Conservation (phyloP, 306 rosid genomes). For the Glycine soja region DNA sequence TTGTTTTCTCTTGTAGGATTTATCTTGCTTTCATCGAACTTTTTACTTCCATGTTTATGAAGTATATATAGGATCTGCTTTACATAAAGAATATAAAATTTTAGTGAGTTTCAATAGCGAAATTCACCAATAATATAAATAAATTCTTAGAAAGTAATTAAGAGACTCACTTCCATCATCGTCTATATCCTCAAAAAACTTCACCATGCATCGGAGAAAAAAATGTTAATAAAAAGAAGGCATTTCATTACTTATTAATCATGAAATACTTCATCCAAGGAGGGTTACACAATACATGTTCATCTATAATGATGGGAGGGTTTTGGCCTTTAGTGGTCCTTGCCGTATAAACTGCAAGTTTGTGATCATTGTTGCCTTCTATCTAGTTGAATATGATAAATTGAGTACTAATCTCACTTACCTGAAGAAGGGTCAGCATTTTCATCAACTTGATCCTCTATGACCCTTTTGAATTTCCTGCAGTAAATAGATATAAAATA, state of each 20-base stretch:
- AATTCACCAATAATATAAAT: background rate
- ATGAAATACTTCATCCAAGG: slow-evolving; percentile 72
- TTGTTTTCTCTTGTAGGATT: too few relatives aligned
- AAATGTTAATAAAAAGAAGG: background rate
- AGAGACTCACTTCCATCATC: slow-evolving; percentile 74
- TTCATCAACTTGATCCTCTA: slow-evolving; percentile 51
- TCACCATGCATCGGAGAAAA: slow-evolving; percentile 36
- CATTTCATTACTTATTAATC: slow-evolving; percentile 41
- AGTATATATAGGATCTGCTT: slow-evolving; percentile 58
- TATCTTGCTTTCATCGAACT: too few relatives aligned
- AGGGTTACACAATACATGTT: slow-evolving; percentile 62
- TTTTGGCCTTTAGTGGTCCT: slow-evolving; percentile 44
- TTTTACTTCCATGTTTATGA: background rate
- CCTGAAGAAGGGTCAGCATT: slow-evolving; percentile 44
- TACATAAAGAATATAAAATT: slow-evolving; percentile 35
- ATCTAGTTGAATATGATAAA: background rate
- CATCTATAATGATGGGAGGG: slow-evolving; percentile 43
- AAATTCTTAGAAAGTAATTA: background rate
- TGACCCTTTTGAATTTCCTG: slow-evolving; percentile 67
- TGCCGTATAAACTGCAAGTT: slow-evolving; percentile 28
- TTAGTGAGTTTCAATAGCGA: slow-evolving; percentile 7
- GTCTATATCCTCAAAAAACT: slow-evolving; percentile 76
- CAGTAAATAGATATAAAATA: slow-evolving; percentile 28
- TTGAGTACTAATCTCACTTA: slow-evolving; percentile 14
- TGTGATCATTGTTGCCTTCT: background rate